Percentiles rank a stretch among this genome's conserved stretches.
These are phyloP conservation scores for Penicillium canescens DNA, from an alignment of 495 filamentous ascomycete species.

Conservation along the genomic window DNA sequence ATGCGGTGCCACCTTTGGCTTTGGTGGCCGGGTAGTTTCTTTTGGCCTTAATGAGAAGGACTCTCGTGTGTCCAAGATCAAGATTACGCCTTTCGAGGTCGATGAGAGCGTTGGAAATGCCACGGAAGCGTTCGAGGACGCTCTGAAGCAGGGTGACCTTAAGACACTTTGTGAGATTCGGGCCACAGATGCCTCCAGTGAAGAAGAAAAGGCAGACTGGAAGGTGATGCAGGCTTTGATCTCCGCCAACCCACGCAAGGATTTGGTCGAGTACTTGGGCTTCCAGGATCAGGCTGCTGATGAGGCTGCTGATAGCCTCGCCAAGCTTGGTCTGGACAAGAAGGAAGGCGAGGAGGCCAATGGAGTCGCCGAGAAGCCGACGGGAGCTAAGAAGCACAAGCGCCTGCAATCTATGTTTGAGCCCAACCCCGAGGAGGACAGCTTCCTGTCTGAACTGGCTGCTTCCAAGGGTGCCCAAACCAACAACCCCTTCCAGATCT, in stretches of 20 bases:
- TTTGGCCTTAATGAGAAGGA: slow-evolving; percentile 63
- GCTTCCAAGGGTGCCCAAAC: slow-evolving; percentile 78
- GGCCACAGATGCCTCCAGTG: slow-evolving; percentile 67
- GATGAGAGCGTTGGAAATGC: slow-evolving; percentile 82
- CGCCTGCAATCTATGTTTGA: slow-evolving; percentile 84
- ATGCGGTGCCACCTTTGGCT: slow-evolving; percentile 87
- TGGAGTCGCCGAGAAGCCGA: slow-evolving; percentile 42
- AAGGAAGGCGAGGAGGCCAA: slow-evolving; percentile 48
- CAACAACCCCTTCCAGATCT: slow-evolving; percentile 85
- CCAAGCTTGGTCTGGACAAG: slow-evolving; percentile 45
- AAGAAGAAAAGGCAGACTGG: slow-evolving; percentile 96
- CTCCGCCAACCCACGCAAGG: slow-evolving; percentile 73
- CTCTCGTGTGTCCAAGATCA: slow-evolving; percentile 71
- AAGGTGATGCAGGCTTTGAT: slow-evolving; percentile 88
- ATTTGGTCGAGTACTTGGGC: slow-evolving; percentile 83
- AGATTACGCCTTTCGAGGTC: slow-evolving; percentile 83
- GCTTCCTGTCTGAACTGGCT: slow-evolving; percentile 75
- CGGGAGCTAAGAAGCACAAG: slow-evolving; percentile 54
- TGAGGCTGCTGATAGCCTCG: slow-evolving; percentile 48
- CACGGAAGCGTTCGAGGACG: slow-evolving; percentile 82
- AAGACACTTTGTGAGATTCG: slow-evolving; percentile 78
- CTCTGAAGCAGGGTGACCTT: slow-evolving; percentile 75
- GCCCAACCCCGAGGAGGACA: slow-evolving; percentile 69
- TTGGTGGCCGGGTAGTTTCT: slow-evolving; percentile 88
- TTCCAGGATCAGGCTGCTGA: slow-evolving; percentile 64